A percentile compares a stretch with the other conserved stretches of the same genome.
Evolutionary conservation across 2,329 filamentous ascomycete genomes (phyloP).

Genomic region (Hymenoscyphus repandus): DNA sequence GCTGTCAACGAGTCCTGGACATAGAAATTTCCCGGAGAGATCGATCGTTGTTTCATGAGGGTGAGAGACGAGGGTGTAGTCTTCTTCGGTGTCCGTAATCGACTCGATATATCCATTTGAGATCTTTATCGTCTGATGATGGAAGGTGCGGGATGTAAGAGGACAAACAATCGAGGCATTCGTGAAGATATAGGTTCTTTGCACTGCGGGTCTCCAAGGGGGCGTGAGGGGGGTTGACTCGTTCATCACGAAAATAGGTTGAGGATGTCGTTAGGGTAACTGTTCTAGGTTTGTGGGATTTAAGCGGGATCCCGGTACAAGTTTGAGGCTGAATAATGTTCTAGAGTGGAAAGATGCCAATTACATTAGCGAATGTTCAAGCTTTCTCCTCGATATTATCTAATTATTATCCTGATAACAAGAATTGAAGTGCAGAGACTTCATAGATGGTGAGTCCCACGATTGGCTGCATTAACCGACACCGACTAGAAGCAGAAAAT

Average conservation of each 20-base stretch:
- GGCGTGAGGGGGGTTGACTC: not conserved
- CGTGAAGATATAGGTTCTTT: conserved; percentile 25
- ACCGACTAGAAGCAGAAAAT: no score
- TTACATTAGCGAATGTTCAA: no score
- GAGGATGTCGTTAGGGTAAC: no score
- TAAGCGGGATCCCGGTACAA: no score
- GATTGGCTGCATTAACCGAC: no score
- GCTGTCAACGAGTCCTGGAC: conserved; percentile 46
- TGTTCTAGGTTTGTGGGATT: no score
- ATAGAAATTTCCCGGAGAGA: conserved; percentile 39
- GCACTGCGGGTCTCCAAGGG: conserved; percentile 3
- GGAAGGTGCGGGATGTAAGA: conserved; percentile 29
- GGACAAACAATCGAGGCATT: conserved; percentile 42
- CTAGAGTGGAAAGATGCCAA: no score
- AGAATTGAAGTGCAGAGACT: no score
- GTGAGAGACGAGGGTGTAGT: not conserved
- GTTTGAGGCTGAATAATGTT: no score
- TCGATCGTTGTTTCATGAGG: conserved; percentile 24
- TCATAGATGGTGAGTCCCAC: no score
- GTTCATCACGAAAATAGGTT: not conserved
- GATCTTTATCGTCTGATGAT: conserved; percentile 31
- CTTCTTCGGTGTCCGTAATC: not conserved
- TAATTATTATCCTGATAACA: no score
- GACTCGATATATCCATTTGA: conserved; percentile 30
- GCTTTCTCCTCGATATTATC: no score